phyloP scores from a whole-genome alignment of 495 filamentous ascomycete species.

The Trichoderma asperelloides region DNA sequence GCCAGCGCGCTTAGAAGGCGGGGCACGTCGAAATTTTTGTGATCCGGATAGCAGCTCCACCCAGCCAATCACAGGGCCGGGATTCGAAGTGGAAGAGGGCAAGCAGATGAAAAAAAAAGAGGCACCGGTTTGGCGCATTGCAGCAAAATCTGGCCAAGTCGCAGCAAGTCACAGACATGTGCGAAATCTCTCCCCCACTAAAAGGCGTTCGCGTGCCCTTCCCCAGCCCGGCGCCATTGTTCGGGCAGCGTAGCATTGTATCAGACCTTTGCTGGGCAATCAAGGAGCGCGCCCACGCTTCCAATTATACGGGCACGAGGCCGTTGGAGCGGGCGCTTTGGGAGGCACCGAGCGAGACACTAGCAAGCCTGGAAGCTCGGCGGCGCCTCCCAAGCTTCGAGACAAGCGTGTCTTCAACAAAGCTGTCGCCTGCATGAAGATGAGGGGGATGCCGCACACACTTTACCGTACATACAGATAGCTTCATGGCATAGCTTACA shows the following conservation, averaged over 20 bases:
- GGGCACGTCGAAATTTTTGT: not conserved
- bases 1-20: not conserved
- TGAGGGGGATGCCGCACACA: too few species aligned
- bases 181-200: not conserved
- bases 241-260: not conserved
- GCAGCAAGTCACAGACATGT: not conserved
- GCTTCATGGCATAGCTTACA: not conserved
- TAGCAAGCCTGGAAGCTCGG: not conserved
- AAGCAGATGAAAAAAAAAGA: too few species aligned
- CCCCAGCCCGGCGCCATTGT: not conserved
- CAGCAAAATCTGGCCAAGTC: too few species aligned
- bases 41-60: not conserved
- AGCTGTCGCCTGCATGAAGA: too few species aligned
- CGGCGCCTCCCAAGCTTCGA: not conserved
- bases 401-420: not conserved
- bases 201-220: slow-evolving; percentile 1
- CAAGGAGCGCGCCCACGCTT: not conserved
- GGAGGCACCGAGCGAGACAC: not conserved
- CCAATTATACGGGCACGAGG: not conserved
- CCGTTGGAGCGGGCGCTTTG: not conserved
- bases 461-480: too few species aligned
- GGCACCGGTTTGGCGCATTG: too few species aligned
- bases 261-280: not conserved
- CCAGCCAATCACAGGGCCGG: too few species aligned
- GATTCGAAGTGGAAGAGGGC: too few species aligned